Percentiles rank a stretch among this genome's conserved stretches.
phyloP scores from a whole-genome alignment of 768 basidiomycete genomes.

The Leccinum longicurvipes region DNA sequence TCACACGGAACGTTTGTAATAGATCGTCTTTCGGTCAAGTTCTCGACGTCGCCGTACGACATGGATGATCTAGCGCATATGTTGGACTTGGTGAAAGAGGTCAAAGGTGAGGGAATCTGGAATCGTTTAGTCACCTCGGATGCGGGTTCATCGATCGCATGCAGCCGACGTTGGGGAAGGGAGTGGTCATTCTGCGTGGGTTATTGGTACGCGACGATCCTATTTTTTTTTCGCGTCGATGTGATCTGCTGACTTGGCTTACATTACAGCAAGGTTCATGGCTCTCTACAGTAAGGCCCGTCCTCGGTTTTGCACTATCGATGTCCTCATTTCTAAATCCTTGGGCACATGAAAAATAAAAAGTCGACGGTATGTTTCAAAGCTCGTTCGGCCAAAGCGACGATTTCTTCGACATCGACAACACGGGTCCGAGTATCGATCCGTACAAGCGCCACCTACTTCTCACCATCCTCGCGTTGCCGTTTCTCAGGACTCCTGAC shows the following conservation, averaged over 20 bases:
- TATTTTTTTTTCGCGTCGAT: background rate
- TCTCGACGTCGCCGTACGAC: constrained; percentile 31
- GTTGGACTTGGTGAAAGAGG: constrained; percentile 28
- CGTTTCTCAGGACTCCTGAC: constrained; percentile 26
- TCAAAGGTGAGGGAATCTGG: constrained; percentile 16
- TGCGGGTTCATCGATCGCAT: background rate
- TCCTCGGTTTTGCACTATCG: background rate
- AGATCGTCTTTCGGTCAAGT: constrained; percentile 31
- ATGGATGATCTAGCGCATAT: constrained; percentile 23
- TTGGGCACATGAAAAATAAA: too few species aligned
- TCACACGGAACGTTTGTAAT: background rate
- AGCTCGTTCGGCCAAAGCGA: constrained; percentile 31
- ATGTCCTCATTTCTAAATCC: background rate
- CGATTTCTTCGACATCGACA: constrained; percentile 31
- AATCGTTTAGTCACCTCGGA: background rate
- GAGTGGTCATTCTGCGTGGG: constrained; percentile 21
- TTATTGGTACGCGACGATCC: constrained; percentile 18
- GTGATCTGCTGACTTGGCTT: constrained; percentile 4
- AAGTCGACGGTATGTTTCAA: constrained; percentile 26
- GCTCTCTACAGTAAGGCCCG: constrained; percentile 25
- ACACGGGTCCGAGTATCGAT: constrained; percentile 3
- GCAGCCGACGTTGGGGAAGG: constrained; percentile 11
- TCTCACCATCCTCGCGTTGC: constrained; percentile 17
- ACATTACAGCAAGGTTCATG: constrained; percentile 27
- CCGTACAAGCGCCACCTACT: constrained; percentile 21